These are phyloP conservation scores for Xylaria nigripes DNA, from an alignment of 495 filamentous ascomycete species.

Conservation along the genomic window DNA sequence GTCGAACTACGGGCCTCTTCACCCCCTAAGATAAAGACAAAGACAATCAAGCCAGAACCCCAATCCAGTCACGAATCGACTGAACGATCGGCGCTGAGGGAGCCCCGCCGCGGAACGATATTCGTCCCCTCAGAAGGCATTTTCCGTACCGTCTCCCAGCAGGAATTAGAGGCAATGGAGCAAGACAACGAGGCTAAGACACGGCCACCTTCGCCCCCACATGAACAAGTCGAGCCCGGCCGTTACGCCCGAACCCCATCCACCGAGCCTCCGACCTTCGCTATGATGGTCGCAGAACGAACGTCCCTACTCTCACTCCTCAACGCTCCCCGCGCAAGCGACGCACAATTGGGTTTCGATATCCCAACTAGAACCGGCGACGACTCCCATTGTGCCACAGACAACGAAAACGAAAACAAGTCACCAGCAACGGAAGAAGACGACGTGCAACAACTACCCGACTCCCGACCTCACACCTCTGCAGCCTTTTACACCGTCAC, in stretches of 20 bases:
- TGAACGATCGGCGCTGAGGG: conserved; percentile 15
- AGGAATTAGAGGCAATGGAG: conserved; percentile 30
- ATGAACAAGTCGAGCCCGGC: conserved; percentile 11
- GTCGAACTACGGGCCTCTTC: conserved; percentile 1
- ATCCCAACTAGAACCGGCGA: conserved; percentile 30
- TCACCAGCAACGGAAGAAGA: conserved; percentile 5
- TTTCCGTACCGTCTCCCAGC: conserved; percentile 44
- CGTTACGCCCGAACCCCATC: conserved; percentile 41
- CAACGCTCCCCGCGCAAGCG: conserved; percentile 37
- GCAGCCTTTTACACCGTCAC: conserved; percentile 31
- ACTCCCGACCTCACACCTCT: conserved; percentile 30
- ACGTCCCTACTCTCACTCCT: conserved; percentile 50
- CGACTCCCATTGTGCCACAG: not conserved
- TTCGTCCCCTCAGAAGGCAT: conserved; percentile 44
- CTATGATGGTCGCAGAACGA: conserved; percentile 34
- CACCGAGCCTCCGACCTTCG: conserved; percentile 42
- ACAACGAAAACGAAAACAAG: conserved; percentile 10
- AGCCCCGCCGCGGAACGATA: conserved; percentile 32
- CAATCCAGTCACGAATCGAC: not conserved
- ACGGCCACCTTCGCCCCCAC: conserved; percentile 24
- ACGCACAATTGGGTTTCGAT: conserved; percentile 20
- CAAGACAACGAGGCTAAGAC: conserved; percentile 6
- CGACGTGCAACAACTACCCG: not conserved
- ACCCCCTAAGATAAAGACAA: not conserved
- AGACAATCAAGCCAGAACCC: not conserved